These are phyloP conservation scores for Wickerhamomyces bisporus DNA, from an alignment of 805 yeast genomes.

Conservation along the genomic window DNA sequence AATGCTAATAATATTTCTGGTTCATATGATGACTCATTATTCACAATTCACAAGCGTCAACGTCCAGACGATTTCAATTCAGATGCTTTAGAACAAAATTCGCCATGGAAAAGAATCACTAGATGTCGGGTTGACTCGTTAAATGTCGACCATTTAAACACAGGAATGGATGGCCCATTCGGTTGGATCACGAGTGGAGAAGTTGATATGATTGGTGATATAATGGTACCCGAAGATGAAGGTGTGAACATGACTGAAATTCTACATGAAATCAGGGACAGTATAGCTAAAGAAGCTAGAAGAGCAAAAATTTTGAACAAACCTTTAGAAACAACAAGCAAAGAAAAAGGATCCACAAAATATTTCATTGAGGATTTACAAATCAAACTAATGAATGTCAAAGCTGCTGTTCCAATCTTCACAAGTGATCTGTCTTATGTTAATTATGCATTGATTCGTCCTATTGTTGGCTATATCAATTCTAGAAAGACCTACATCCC, in stretches of 20 bases:
- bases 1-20: constrained; percentile 86
- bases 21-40: constrained; percentile 85
- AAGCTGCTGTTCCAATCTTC: constrained; percentile 85
- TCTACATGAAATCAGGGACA: constrained; percentile 41
- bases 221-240: constrained; percentile 69
- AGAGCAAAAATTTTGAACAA: constrained; percentile 26
- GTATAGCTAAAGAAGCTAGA: constrained; percentile 44
- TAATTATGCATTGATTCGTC: constrained; percentile 87
- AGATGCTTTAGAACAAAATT: constrained; percentile 17
- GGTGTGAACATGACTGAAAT: constrained; percentile 44
- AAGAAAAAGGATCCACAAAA: constrained; percentile 35
- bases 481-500: constrained; percentile 87
- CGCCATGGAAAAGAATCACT: constrained; percentile 58
- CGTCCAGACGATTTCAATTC: constrained; percentile 42
- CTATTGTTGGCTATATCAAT: constrained; percentile 93
- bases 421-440: constrained; percentile 85
- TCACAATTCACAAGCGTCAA: constrained; percentile 83
- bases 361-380: constrained; percentile 76
- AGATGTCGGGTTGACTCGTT: constrained; percentile 81
- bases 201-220: constrained; percentile 91
- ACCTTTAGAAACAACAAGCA: constrained; percentile 2
- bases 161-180: constrained; percentile 90
- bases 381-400: constrained; percentile 74
- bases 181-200: constrained; percentile 95
- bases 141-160: constrained; percentile 81